Conservation (phyloP, 495 filamentous ascomycete genomes). For the Penicillium dipodomyicola region DNA sequence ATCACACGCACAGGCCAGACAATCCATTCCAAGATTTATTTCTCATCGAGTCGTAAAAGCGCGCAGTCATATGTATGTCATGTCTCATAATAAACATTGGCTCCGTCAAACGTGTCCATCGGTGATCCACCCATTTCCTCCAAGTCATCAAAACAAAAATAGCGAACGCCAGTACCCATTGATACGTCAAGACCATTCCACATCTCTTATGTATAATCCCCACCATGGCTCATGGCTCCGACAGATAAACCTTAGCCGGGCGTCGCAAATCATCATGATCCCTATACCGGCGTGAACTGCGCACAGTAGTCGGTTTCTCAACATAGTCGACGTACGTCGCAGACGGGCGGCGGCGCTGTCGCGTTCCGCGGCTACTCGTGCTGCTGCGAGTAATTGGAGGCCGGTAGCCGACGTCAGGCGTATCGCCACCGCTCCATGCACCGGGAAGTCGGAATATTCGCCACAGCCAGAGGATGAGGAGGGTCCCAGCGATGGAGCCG, state of each 20-base stretch:
- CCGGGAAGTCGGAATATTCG: slow-evolving; percentile 27
- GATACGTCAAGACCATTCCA: neutral
- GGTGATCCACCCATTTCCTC: neutral
- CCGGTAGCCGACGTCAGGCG: slow-evolving; percentile 30
- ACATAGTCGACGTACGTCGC: slow-evolving; percentile 33
- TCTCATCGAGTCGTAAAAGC: slow-evolving; percentile 2
- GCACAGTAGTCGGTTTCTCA: slow-evolving; percentile 33
- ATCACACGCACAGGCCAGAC: neutral
- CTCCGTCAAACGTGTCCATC: neutral
- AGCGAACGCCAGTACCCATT: neutral
- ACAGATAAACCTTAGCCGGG: slow-evolving; percentile 40
- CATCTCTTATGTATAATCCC: neutral
- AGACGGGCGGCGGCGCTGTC: slow-evolving; percentile 21
- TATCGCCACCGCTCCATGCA: slow-evolving; percentile 20
- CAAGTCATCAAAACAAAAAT: neutral
- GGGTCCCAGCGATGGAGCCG: slow-evolving; percentile 54
- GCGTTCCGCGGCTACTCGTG: slow-evolving; percentile 12
- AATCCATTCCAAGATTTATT: neutral
- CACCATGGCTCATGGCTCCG: slow-evolving; percentile 3
- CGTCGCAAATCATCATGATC: slow-evolving; percentile 31
- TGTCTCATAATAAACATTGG: slow-evolving; percentile 6
- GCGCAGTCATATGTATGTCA: slow-evolving; percentile 6
- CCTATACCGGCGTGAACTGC: slow-evolving; percentile 20
- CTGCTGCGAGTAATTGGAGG: slow-evolving; percentile 19
- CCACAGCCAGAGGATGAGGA: slow-evolving; percentile 55